Evolutionary conservation across 2,329 filamentous ascomycete species (phyloP).

Genomic region (Colletotrichum kahawae): DNA sequence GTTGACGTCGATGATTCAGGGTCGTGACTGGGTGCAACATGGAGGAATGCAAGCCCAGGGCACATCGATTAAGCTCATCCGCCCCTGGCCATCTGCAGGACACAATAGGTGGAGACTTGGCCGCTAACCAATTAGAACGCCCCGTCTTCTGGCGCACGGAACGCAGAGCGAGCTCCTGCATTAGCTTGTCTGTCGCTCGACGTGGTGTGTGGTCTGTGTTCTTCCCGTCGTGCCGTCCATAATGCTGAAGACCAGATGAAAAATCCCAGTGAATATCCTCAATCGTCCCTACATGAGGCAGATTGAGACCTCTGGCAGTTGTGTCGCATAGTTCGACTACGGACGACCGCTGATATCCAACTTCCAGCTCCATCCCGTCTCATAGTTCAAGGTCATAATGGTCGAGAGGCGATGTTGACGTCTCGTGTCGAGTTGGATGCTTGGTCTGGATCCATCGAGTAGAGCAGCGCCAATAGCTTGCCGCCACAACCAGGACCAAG

Average conservation of each 20-base stretch:
- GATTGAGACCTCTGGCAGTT: neutral
- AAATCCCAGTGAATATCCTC: neutral
- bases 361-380: neutral
- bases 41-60: neutral
- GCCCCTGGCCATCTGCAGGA: constrained; percentile 1
- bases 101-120: neutral
- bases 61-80: constrained; percentile 12
- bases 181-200: neutral
- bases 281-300: neutral
- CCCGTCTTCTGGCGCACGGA: neutral
- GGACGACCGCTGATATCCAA: neutral
- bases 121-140: neutral
- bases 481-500: neutral
- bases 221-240: neutral
- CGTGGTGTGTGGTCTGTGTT: neutral
- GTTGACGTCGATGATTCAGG: neutral
- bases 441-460: neutral
- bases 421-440: neutral
- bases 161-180: constrained; percentile 1
- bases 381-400: neutral
- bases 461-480: neutral
- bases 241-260: neutral
- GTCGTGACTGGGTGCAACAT: neutral
- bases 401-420: neutral
- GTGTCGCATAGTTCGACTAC: neutral